These are phyloP conservation scores for Fusarium clavum DNA, from an alignment of 2,329 filamentous ascomycete genomes.

Conservation along the genomic window DNA sequence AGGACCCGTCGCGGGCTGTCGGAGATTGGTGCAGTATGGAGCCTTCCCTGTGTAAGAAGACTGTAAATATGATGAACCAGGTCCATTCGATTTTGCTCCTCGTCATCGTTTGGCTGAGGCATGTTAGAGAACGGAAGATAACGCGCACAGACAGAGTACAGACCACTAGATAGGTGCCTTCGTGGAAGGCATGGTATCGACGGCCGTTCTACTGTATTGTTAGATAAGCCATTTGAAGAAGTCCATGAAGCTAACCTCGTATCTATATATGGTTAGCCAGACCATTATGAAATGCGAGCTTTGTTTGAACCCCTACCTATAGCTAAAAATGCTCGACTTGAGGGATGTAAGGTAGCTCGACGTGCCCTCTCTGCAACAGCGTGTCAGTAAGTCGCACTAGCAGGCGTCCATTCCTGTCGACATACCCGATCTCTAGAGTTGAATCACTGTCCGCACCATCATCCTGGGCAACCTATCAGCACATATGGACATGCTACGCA, in stretches of 20 bases:
- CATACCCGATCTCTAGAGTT: background rate
- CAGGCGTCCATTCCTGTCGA: fast-evolving
- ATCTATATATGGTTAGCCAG: background rate
- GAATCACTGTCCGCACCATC: slow-evolving; percentile 8
- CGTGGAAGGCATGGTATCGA: slow-evolving; percentile 36
- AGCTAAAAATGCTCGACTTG: slow-evolving; percentile 32
- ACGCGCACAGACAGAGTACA: background rate
- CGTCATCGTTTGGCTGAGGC: slow-evolving; percentile 26
- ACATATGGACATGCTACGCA: fast-evolving
- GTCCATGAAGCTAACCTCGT: slow-evolving; percentile 1
- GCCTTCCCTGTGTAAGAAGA: slow-evolving; percentile 22
- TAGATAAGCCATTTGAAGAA: fast-evolving
- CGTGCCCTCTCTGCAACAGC: background rate
- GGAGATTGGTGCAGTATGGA: slow-evolving; percentile 18
- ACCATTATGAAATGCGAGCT: fast-evolving
- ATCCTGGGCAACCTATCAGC: background rate
- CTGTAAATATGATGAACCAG: slow-evolving; percentile 33
- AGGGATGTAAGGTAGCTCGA: slow-evolving; percentile 24
- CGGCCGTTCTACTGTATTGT: slow-evolving; percentile 22
- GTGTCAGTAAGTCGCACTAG: background rate
- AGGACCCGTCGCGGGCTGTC: slow-evolving; percentile 22
- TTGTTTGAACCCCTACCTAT: background rate
- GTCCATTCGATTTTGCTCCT: slow-evolving; percentile 33
- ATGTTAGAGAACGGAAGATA: background rate
- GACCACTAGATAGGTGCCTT: slow-evolving; percentile 25